These are phyloP conservation scores for Nemania diffusa DNA, from an alignment of 2,329 filamentous ascomycete species.

Conservation along the genomic window DNA sequence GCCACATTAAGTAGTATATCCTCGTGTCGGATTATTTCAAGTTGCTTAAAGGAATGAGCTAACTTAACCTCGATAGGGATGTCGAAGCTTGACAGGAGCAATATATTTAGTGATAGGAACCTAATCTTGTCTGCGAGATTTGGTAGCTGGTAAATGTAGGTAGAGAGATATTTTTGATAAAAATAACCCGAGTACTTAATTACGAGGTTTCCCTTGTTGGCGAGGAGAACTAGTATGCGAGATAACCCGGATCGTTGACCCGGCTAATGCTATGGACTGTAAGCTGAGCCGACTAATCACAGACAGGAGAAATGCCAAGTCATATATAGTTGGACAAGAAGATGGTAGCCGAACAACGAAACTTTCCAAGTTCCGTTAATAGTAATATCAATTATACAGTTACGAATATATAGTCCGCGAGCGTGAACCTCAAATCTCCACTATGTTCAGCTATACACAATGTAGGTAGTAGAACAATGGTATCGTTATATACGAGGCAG, in stretches of 20 bases:
- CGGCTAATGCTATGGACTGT: neutral
- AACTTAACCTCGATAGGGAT: too few relatives aligned
- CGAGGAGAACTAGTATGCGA: neutral
- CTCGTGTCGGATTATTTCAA: neutral
- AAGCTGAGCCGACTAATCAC: slow-evolving; percentile 7
- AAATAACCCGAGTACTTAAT: too few relatives aligned
- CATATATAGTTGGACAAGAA: neutral
- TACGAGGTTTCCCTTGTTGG: too few relatives aligned
- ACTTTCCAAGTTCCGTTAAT: slow-evolving; percentile 36
- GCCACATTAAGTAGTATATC: neutral
- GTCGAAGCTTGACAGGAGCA: too few relatives aligned
- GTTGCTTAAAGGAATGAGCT: neutral
- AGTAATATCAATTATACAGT: slow-evolving; percentile 48
- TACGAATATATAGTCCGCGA: slow-evolving; percentile 46
- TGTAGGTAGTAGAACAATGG: slow-evolving; percentile 24
- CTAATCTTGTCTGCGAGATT: neutral
- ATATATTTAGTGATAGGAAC: too few relatives aligned
- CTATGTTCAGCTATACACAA: slow-evolving; percentile 27
- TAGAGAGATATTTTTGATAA: too few relatives aligned
- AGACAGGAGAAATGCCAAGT: neutral
- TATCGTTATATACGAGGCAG: slow-evolving; percentile 38
- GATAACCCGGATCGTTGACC: neutral
- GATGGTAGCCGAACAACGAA: slow-evolving; percentile 15
- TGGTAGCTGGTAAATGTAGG: too few relatives aligned
- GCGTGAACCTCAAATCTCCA: slow-evolving; percentile 30